phyloP scores from a whole-genome alignment of 306 rosid genomes.

The Psophocarpus tetragonolobus region DNA sequence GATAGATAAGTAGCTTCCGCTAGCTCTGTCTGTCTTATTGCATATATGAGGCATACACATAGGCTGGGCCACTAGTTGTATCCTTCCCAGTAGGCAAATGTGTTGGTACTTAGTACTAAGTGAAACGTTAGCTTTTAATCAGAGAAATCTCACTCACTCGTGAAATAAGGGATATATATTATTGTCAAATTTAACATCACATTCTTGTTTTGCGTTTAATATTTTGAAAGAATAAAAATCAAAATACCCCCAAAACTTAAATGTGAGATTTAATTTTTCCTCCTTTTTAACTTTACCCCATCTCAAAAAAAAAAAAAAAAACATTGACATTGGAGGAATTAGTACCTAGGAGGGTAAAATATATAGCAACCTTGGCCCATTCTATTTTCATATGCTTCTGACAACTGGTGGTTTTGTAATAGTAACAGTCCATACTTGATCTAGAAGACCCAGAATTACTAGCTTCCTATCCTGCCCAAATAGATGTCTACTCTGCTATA shows the following conservation, averaged over 20 bases:
- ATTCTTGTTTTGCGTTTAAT: constrained; percentile 11
- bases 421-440: constrained; percentile 54
- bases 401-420: constrained; percentile 55
- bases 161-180: not conserved
- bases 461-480: constrained; percentile 23
- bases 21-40: constrained; percentile 28
- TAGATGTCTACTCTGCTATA: constrained; percentile 30
- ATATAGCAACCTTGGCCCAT: constrained; percentile 51
- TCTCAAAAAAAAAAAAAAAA: not conserved
- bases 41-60: constrained; percentile 14
- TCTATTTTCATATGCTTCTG: constrained; percentile 50
- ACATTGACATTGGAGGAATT: not conserved
- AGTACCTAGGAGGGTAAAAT: constrained; percentile 36
- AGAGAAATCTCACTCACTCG: not conserved
- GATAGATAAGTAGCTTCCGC: constrained; percentile 29
- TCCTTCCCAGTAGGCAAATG: constrained; percentile 44
- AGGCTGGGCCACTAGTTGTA: constrained; percentile 38
- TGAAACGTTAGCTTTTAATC: constrained; percentile 29
- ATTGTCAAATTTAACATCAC: constrained; percentile 7
- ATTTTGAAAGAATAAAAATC: not conserved
- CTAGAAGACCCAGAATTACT: constrained; percentile 46
- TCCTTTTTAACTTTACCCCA: not conserved
- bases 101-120: constrained; percentile 34
- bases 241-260: not conserved
- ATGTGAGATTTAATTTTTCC: not conserved